phyloP scores from a whole-genome alignment of 2,329 filamentous ascomycete species.

The Curvularia eragrostidis region DNA sequence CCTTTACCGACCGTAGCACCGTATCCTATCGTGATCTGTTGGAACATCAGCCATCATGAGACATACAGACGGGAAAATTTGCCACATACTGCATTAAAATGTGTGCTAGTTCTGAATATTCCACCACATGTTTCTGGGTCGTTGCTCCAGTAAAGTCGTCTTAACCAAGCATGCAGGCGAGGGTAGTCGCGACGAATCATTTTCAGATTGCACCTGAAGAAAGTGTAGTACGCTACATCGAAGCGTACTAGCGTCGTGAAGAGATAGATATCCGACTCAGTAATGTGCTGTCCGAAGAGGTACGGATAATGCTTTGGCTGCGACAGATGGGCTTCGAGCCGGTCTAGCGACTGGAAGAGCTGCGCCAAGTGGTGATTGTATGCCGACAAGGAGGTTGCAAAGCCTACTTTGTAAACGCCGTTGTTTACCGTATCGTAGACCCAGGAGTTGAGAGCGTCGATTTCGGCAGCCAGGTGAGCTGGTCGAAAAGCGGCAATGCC shows the following conservation, averaged over 20 bases:
- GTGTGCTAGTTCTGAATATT: conserved; percentile 39
- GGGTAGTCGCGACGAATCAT: conserved; percentile 88
- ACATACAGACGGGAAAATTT: neutral
- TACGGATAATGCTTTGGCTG: conserved; percentile 63
- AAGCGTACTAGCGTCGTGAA: conserved; percentile 67
- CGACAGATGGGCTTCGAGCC: conserved; percentile 73
- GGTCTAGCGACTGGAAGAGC: conserved; percentile 80
- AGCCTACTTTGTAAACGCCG: conserved; percentile 69
- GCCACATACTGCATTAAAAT: conserved; percentile 34
- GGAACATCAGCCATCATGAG: conserved; percentile 5
- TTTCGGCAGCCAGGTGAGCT: conserved; percentile 65
- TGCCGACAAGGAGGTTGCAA: conserved; percentile 81
- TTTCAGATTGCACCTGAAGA: conserved; percentile 79
- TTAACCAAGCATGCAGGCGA: conserved; percentile 77
- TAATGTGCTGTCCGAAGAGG: conserved; percentile 71
- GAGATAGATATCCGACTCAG: conserved; percentile 58
- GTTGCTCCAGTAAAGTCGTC: conserved; percentile 80
- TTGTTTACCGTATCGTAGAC: conserved; percentile 70
- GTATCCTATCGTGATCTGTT: conserved; percentile 42
- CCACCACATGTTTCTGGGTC: conserved; percentile 36
- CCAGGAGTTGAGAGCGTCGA: conserved; percentile 82
- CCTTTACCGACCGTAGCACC: conserved; percentile 33
- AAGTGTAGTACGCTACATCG: conserved; percentile 58
- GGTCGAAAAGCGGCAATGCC: conserved; percentile 72
- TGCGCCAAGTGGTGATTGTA: conserved; percentile 76